These are phyloP conservation scores for Candida alai DNA, from an alignment of 805 yeast species.

Conservation along the genomic window DNA sequence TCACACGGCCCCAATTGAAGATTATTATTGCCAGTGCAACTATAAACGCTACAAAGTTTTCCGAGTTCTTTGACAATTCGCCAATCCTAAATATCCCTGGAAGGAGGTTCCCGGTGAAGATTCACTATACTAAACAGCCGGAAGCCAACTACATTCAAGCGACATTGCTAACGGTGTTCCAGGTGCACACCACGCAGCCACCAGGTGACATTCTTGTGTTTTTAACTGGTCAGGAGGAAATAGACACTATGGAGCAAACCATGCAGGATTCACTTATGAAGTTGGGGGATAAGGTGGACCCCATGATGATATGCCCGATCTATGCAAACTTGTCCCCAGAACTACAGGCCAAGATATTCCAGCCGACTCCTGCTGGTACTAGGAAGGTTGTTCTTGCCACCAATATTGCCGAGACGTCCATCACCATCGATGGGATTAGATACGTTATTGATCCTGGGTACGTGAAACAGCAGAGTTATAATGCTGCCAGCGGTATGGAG, in stretches of 20 bases:
- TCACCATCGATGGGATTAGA: constrained; percentile 41
- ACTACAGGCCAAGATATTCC: constrained; percentile 75
- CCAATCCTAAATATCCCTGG: constrained; percentile 92
- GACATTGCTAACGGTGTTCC: constrained; percentile 81
- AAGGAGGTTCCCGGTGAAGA: constrained; percentile 85
- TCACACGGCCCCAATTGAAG: constrained; percentile 63
- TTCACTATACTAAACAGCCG: constrained; percentile 78
- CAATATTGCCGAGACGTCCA: constrained; percentile 66
- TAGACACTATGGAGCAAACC: constrained; percentile 74
- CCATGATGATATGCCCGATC: constrained; percentile 75
- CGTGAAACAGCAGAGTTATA: constrained; percentile 42
- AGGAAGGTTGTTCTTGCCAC: constrained; percentile 93
- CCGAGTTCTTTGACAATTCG: constrained; percentile 74
- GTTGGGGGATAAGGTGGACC: constrained; percentile 57
- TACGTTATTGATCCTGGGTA: constrained; percentile 45
- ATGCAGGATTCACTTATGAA: constrained; percentile 61
- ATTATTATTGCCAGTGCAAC: constrained; percentile 91
- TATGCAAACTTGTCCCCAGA: constrained; percentile 90
- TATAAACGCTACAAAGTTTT: constrained; percentile 83
- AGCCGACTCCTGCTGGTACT: constrained; percentile 73
- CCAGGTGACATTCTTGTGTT: constrained; percentile 88
- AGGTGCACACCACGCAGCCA: constrained; percentile 69
- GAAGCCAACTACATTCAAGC: constrained; percentile 91
- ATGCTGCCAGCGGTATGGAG: constrained; percentile 42
- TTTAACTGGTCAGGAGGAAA: constrained; percentile 95